A percentile compares a stretch with the other conserved stretches of the same genome.
phyloP scores from a whole-genome alignment of 2,329 filamentous ascomycete genomes.

The Fusarium incarnatum region DNA sequence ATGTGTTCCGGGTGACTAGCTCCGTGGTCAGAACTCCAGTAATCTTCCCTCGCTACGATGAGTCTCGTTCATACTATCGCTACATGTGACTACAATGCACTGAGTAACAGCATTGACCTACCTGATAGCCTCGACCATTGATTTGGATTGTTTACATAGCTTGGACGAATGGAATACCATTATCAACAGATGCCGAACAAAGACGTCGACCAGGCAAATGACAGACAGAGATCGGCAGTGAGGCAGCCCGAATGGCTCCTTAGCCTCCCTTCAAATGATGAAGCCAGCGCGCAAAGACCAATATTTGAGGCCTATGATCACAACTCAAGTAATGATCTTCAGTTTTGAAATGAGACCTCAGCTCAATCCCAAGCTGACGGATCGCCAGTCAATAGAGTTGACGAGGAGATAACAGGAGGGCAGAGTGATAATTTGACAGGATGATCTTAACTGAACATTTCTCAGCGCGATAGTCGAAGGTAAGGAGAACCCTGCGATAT shows the following conservation, averaged over 20 bases:
- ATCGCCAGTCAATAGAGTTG: not conserved
- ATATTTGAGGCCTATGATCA: not conserved
- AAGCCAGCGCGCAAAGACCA: not conserved
- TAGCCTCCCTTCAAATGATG: not conserved
- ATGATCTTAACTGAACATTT: not conserved
- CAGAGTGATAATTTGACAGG: not conserved
- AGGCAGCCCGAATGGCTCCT: not conserved
- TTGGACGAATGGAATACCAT: not conserved
- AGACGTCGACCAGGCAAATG: not conserved
- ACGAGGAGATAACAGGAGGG: constrained; percentile 4
- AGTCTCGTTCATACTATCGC: not conserved
- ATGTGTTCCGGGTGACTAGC: not conserved
- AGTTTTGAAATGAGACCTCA: constrained; percentile 20
- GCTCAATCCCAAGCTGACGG: constrained; percentile 10
- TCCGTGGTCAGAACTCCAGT: not conserved
- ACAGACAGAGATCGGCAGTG: not conserved
- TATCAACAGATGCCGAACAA: not conserved
- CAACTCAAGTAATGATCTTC: constrained; percentile 29
- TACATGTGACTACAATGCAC: not conserved
- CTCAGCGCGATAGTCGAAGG: not conserved
- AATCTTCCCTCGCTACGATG: not conserved
- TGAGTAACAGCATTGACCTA: not conserved
- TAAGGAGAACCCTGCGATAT: constrained; percentile 20
- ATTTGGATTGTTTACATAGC: not conserved
- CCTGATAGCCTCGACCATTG: not conserved